Base-by-base conservation (phyloP, 192 early-diverging fungal species). In the Gaertneriomyces sp. region DNA sequence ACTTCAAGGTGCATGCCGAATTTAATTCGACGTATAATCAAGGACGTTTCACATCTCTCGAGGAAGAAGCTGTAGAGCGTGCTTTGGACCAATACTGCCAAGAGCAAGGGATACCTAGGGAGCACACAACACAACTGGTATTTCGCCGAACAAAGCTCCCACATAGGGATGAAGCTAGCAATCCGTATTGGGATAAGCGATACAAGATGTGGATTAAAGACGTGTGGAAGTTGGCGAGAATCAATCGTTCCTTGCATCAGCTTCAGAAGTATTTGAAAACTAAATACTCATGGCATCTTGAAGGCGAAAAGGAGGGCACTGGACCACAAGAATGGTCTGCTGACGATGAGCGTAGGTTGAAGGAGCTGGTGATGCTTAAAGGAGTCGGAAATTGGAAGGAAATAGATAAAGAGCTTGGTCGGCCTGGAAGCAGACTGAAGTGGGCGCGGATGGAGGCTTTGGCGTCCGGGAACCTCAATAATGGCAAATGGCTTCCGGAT, bases 221-320 rank as follows among this genome's bases (percentile, higher is more conserved):
- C 6, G 40, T 63, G 8, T 33, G 25, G 25, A 33, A 33, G 25
- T n/a, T 17, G 1, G 50, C 61, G 50, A 12, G 50, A 17, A 39
- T 63, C 7, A 63, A 63, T 50, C 61, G 61, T 14, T 52, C 61
- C 14, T 17, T 63, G 10, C 50, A 41, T 8, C 61, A 63, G 40
- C 46, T 53, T 6, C 47, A 49, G 1, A 52, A 52, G 12, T 63
- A 39, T 39, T 6, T 63, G 47, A 63, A 63, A 39, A 46, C 49
- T 17, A 16, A 46, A 0, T 52, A 52, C 40, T 33, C 25, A 2
- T 33, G 25, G 25, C 11, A 14, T 25, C 14, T 12, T n/a, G 33
- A 49, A 39, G 25, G 25, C 2, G 25, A 33, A 33, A 33, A 33
- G 25, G 25, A 33, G 25, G 25, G 25, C 25, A 33, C 25, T 33